Evolutionary conservation across 2,329 filamentous ascomycete genomes (phyloP).

Genomic region (Colletotrichum simmondsii): DNA sequence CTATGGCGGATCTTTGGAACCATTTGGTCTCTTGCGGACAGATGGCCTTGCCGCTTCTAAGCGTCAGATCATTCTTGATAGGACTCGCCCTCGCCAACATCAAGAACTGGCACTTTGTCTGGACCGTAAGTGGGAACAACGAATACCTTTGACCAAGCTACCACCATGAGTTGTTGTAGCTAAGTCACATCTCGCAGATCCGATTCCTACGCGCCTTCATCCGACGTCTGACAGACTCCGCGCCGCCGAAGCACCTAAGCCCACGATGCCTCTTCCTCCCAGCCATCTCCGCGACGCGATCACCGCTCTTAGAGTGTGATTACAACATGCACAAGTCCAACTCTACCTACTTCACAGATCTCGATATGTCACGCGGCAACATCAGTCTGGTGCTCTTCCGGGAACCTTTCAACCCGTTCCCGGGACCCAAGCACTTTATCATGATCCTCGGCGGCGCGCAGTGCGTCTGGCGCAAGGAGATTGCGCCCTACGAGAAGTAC

Average conservation of each 20-base stretch:
- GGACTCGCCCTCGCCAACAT: slow-evolving; percentile 12
- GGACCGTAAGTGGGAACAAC: not conserved
- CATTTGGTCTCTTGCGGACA: not conserved
- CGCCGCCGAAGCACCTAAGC: slow-evolving; percentile 38
- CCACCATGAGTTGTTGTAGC: accelerated
- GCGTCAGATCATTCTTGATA: not conserved
- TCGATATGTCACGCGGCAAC: slow-evolving; percentile 85
- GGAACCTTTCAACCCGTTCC: slow-evolving; percentile 37
- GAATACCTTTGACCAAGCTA: too few relatives aligned
- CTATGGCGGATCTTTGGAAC: slow-evolving; percentile 5
- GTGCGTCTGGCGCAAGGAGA: slow-evolving; percentile 25
- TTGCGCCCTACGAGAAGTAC: slow-evolving; percentile 29
- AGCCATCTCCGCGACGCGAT: slow-evolving; percentile 69
- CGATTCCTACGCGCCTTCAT: slow-evolving; percentile 47
- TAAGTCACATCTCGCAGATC: slow-evolving; percentile 34
- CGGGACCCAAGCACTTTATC: slow-evolving; percentile 63
- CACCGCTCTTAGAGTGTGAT: slow-evolving; percentile 81
- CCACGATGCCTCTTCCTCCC: slow-evolving; percentile 48
- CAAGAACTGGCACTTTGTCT: slow-evolving; percentile 19
- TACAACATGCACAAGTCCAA: slow-evolving; percentile 88
- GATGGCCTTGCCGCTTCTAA: not conserved
- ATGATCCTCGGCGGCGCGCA: slow-evolving; percentile 55
- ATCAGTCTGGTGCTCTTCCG: slow-evolving; percentile 76
- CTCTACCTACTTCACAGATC: slow-evolving; percentile 88
- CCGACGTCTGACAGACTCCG: slow-evolving; percentile 39